Base-by-base conservation (phyloP, 345 rosid genomes). In the Corchorus capsularis region DNA sequence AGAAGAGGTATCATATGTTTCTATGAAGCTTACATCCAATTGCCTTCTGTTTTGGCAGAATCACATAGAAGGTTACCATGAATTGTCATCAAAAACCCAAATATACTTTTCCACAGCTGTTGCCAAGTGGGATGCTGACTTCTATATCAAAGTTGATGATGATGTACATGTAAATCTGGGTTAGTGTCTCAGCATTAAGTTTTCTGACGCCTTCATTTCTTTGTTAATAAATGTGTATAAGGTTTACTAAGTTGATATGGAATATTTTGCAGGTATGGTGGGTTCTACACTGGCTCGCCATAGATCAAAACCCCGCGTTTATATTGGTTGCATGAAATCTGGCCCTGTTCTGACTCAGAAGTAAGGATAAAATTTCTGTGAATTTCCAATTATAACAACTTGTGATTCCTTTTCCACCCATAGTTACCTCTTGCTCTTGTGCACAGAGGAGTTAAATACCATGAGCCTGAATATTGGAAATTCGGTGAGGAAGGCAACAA, bases 271-370 rank as follows among this genome's bases (percentile, higher is more conserved):
- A 91, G 96, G 96, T 73, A 88, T 86, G 92, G 80, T 91, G 32
- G 91, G 93, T 63, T 89, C 96, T 71, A 93, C 92, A 63, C 84
- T 96, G 85, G 93, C 91, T 52, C 92, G 91, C 39, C 97, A 96
- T 80, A 87, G 90, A 84, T 88, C 93, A 63, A 91, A 96, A 75
- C 84, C 87, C 6, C 86, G 88, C 61, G 90, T 92, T 66, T 96
- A 96, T 77, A 89, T 96, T 14, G 99, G 97, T 47, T 96, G 98
- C 79, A 96, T 96, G 99, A 96, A 96, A 75, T 96, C 99, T 17
- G 98, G 98, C 83, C 94, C 97, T 27, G 94, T 96, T 77, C 88
- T 93, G 41, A 89, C 97, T 65, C 98, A 91, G 75, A 93, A 89
- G 99, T 93, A 92, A 68, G 89, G 59, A 74, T 17, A 67, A 7